Base-by-base conservation (phyloP, 305 asterid genomes). In the Fraxinus sp. region DNA sequence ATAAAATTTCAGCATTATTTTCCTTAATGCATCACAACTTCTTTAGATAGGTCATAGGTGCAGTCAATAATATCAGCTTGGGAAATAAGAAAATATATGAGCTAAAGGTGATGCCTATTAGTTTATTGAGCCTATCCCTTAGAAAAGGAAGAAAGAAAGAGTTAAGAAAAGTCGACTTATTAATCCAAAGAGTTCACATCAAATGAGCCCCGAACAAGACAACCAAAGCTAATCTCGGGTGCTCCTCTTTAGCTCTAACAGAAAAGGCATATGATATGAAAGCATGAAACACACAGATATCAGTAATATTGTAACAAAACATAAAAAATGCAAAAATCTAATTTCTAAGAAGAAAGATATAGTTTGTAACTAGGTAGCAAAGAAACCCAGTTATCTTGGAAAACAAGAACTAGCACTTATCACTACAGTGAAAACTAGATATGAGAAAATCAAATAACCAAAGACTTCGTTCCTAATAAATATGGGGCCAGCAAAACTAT, bases 371-470 rank as follows among this genome's bases (percentile, higher is more conserved):
- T 18, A 28, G 26, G 79, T 72, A 39, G 39, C 74, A 78, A 59
- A 57, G 75, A 37, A 78, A 73, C 76, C 81, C 74, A 9, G 49
- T 75, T 71, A 79, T 16, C 71, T 39, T 68, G 24, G 80, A 52
- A 80, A 66, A 59, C 11, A 66, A 77, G 79, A 57, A 79, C 41
- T 33, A 57, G 76, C 33, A 66, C 14, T 75, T 33, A 35, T 74
- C 64, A 24, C 80, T 28, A 75, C 3, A 10, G 28, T 59, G 30
- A 20, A 59, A 59, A 20, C 30, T 59, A 20, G 70, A 59, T 20
- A 20, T 59, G 14, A 59, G 70, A 59, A 7, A 20, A 59, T 59
- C 24, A 28, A 59, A 18, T 20, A 57, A 57, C 9, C 68, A 7
- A 59, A 59, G 70, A 59, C 5, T 20, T 59, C 1, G 28, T 59